Evolutionary conservation across 331 rosid genomes (phyloP).

Genomic region (Malus hybrid): DNA sequence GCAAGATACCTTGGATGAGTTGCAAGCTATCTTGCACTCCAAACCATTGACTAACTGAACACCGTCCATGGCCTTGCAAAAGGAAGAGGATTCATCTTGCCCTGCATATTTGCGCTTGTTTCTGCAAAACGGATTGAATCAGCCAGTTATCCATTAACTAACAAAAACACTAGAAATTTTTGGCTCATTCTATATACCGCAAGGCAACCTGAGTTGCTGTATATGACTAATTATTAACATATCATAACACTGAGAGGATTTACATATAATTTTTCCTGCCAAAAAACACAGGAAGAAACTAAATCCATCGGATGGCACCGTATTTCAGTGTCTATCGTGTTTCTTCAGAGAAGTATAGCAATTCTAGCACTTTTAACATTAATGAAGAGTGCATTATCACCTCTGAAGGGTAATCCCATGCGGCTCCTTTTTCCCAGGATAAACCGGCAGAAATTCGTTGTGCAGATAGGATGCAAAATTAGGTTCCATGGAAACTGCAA

Average conservation of each 20-base stretch:
- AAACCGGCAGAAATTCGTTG: constrained; percentile 60
- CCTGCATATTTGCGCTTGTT: constrained; percentile 48
- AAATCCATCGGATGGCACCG: background rate
- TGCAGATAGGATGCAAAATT: constrained; percentile 76
- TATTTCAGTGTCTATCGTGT: background rate
- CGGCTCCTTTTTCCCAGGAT: constrained; percentile 62
- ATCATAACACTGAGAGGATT: background rate
- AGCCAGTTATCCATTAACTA: background rate
- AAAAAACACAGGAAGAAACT: background rate
- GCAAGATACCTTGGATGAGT: constrained; percentile 75
- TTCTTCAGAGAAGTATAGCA: background rate
- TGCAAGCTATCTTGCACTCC: constrained; percentile 97
- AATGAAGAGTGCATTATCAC: constrained; percentile 25
- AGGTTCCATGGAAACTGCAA: constrained; percentile 92
- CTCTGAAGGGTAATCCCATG: constrained; percentile 66
- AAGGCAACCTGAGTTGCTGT: background rate
- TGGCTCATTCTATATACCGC: background rate
- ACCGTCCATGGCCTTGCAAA: constrained; percentile 64
- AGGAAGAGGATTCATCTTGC: constrained; percentile 61
- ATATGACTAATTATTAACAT: too few species aligned
- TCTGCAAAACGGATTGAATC: constrained; percentile 34
- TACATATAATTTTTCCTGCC: background rate
- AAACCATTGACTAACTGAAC: constrained; percentile 68
- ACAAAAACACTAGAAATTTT: background rate
- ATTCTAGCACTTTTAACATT: background rate